Evolutionary conservation across 192 early-diverging fungal genomes (phyloP).

Genomic region (Podila epicladia): DNA sequence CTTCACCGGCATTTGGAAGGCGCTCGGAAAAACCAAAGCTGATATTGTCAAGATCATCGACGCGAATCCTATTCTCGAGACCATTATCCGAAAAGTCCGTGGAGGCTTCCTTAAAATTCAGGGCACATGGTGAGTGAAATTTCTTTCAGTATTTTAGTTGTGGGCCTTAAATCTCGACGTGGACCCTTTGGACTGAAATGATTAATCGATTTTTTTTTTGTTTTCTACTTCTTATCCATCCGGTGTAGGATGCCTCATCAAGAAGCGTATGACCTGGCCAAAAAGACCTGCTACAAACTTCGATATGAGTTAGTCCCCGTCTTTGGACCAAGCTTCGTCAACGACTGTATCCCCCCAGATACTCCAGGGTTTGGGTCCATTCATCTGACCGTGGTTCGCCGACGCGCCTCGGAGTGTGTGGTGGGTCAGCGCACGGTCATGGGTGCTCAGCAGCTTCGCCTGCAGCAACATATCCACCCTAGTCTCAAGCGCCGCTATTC

Average conservation of each 20-base stretch:
- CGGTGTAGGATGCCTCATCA: conserved; percentile 40
- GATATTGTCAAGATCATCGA: conserved; percentile 72
- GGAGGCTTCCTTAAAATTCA: conserved; percentile 70
- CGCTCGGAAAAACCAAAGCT: conserved; percentile 65
- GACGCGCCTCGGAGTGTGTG: conserved; percentile 46
- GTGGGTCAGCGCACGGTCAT: conserved; percentile 29
- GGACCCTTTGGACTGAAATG: too few relatives aligned
- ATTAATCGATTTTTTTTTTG: too few relatives aligned
- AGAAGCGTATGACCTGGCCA: conserved; percentile 43
- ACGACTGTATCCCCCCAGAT: conserved; percentile 48
- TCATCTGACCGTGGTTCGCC: conserved; percentile 33
- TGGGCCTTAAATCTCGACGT: background rate
- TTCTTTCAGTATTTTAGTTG: background rate
- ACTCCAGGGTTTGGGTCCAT: conserved; percentile 42
- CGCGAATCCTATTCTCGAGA: conserved; percentile 62
- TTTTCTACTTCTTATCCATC: background rate
- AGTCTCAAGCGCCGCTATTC: conserved; percentile 42
- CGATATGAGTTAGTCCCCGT: conserved; percentile 45
- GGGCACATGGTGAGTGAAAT: conserved; percentile 64
- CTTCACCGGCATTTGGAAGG: conserved; percentile 71
- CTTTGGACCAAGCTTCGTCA: conserved; percentile 42
- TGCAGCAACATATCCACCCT: conserved; percentile 42
- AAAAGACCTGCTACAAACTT: conserved; percentile 48
- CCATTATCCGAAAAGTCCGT: conserved; percentile 64
- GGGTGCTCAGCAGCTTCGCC: conserved; percentile 38